Evolutionary conservation across 2,329 filamentous ascomycete genomes (phyloP).

Genomic region (Fusarium tricinctum): DNA sequence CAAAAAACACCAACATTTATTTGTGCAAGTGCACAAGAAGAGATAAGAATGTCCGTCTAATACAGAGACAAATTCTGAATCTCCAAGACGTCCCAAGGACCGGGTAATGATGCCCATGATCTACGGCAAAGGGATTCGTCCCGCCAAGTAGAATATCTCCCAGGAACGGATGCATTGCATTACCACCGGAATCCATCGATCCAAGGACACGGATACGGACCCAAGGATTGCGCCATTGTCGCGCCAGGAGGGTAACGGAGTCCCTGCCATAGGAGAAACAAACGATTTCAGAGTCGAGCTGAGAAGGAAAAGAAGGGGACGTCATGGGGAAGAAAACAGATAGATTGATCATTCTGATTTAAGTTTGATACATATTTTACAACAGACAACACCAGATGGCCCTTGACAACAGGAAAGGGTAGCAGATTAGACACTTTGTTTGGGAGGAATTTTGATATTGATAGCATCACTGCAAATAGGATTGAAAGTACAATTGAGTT

Average conservation of each 20-base stretch:
- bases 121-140: conserved; percentile 39
- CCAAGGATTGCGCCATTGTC: conserved; percentile 38
- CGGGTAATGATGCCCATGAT: conserved; percentile 39
- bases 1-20: conserved; percentile 31
- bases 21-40: conserved; percentile 47
- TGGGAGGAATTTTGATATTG: conserved; percentile 33
- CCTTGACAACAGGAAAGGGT: conserved; percentile 48
- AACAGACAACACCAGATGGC: conserved; percentile 37
- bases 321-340: conserved; percentile 21
- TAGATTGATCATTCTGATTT: conserved; percentile 37
- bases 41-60: conserved; percentile 42
- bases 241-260: conserved; percentile 35
- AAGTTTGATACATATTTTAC: conserved; percentile 37
- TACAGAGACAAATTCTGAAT: conserved; percentile 44
- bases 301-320: conserved; percentile 22
- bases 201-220: conserved; percentile 31
- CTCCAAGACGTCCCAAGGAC: conserved; percentile 39
- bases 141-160: conserved; percentile 33
- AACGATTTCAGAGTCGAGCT: conserved; percentile 35
- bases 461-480: conserved; percentile 9
- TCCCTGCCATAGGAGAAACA: conserved; percentile 25
- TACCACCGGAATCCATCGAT: conserved; percentile 40
- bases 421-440: conserved; percentile 48
- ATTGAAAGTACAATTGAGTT: conserved; percentile 14
- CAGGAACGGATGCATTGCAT: conserved; percentile 35